Conservation (phyloP, 352 stramenopile species). For the Phytophthora melonis region DNA sequence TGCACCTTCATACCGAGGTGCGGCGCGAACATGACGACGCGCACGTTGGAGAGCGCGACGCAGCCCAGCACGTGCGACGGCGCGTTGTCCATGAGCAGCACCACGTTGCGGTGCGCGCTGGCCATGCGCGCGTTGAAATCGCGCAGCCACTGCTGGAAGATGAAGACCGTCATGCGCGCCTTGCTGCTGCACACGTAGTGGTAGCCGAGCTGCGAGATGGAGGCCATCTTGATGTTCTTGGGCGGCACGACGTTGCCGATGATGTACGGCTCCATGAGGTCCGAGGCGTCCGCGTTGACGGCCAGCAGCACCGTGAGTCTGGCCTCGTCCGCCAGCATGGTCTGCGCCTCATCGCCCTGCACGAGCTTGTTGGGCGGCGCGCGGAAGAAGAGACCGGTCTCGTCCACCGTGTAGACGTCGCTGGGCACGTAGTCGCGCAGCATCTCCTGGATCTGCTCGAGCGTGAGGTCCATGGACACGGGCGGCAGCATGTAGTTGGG, state of each 20-base stretch:
- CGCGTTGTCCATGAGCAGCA: slow-evolving; percentile 89
- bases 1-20: slow-evolving; percentile 89
- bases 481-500: slow-evolving; percentile 82
- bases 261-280: slow-evolving; percentile 90
- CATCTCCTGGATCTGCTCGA: slow-evolving; percentile 89
- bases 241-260: slow-evolving; percentile 78
- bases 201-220: slow-evolving; percentile 83
- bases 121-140: slow-evolving; percentile 90
- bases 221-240: slow-evolving; percentile 84
- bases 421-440: slow-evolving; percentile 83
- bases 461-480: slow-evolving; percentile 82
- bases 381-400: slow-evolving; percentile 88
- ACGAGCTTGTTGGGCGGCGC: slow-evolving; percentile 88
- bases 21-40: slow-evolving; percentile 86
- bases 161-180: slow-evolving; percentile 89
- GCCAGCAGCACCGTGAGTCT: slow-evolving; percentile 81
- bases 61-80: slow-evolving; percentile 86
- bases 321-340: slow-evolving; percentile 76
- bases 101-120: slow-evolving; percentile 82
- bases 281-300: slow-evolving; percentile 75
- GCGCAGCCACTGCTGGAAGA: slow-evolving; percentile 90
- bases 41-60: slow-evolving; percentile 86
- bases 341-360: slow-evolving; percentile 82
- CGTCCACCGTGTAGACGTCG: slow-evolving; percentile 89
- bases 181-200: slow-evolving; percentile 90